Evolutionary conservation across 1,139 yeast genomes (phyloP).

Genomic region (Kodamaea suecica): DNA sequence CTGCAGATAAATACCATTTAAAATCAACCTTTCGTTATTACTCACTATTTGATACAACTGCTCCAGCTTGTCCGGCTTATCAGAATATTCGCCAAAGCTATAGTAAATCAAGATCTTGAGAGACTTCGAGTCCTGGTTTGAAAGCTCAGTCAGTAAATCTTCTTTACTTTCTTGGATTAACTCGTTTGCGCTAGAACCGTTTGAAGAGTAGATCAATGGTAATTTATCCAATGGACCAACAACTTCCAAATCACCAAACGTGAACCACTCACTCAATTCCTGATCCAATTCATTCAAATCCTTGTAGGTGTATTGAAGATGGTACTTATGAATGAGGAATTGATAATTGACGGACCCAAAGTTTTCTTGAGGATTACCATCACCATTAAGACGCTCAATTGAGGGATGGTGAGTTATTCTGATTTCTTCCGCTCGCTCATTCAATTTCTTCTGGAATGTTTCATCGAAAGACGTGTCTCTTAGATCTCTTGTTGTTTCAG

Average conservation of each 20-base stretch:
- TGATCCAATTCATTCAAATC: constrained; percentile 40
- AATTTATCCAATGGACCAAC: constrained; percentile 24
- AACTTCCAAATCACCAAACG: constrained; percentile 43
- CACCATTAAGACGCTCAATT: constrained; percentile 5
- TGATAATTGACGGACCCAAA: constrained; percentile 17
- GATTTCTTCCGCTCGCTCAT: constrained; percentile 45
- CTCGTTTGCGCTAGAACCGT: too few relatives aligned
- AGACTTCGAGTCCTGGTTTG: too few relatives aligned
- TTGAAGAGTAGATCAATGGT: too few relatives aligned
- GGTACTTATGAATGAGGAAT: constrained; percentile 34
- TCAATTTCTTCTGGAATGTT: constrained; percentile 44
- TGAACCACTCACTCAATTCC: constrained; percentile 68
- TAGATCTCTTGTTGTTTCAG: constrained; percentile 32
- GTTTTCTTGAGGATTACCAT: constrained; percentile 6
- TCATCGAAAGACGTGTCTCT: constrained; percentile 36
- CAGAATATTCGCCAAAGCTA: constrained; percentile 42
- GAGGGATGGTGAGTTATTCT: constrained; percentile 13
- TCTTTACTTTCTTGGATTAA: too few relatives aligned
- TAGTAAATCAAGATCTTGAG: constrained; percentile 28
- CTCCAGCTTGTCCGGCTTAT: constrained; percentile 24
- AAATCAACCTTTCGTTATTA: constrained; percentile 8
- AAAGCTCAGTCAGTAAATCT: too few relatives aligned
- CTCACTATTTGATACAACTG: constrained; percentile 27
- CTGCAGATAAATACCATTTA: constrained; percentile 8
- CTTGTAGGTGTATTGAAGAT: constrained; percentile 44